Evolutionary conservation across 306 rosid species (phyloP).

Genomic region (Cucurbita maxima): DNA sequence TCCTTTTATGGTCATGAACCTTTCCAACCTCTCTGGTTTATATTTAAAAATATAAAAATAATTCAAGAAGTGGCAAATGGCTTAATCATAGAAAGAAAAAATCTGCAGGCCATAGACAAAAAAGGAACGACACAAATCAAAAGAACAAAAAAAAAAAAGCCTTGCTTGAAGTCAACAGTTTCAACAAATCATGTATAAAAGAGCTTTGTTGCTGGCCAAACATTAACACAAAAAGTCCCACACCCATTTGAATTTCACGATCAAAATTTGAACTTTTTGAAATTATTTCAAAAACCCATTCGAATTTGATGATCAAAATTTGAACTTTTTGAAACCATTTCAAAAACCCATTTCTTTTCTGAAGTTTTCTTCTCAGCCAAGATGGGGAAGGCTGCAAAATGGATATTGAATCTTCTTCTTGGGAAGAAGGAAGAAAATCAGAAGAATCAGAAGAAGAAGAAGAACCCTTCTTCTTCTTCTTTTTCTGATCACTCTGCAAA

Average conservation of each 20-base stretch:
- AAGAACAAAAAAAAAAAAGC: neutral
- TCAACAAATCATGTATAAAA: neutral
- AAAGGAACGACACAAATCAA: constrained; percentile 14
- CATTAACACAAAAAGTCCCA: neutral
- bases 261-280: neutral
- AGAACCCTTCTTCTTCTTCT: constrained; percentile 10
- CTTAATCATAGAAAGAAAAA: constrained; percentile 15
- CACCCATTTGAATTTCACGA: constrained; percentile 1
- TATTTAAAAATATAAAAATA: too few relatives aligned
- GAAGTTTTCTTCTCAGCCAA: neutral
- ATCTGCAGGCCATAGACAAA: constrained; percentile 49
- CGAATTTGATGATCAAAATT: neutral
- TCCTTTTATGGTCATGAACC: too few relatives aligned
- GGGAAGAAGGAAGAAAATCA: constrained; percentile 47
- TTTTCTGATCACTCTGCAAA: constrained; percentile 18
- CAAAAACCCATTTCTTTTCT: too few relatives aligned
- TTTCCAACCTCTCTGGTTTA: too few relatives aligned
- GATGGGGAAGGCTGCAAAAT: constrained; percentile 70
- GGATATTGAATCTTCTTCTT: constrained; percentile 55
- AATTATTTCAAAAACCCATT: neutral
- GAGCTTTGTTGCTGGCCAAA: neutral
- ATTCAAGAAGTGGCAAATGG: constrained; percentile 47
- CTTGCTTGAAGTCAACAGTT: neutral
- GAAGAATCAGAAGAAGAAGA: constrained; percentile 21
- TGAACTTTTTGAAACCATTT: too few relatives aligned